Evolutionary conservation across 495 filamentous ascomycete species (phyloP).

Genomic region (Penicillium flavigenum): DNA sequence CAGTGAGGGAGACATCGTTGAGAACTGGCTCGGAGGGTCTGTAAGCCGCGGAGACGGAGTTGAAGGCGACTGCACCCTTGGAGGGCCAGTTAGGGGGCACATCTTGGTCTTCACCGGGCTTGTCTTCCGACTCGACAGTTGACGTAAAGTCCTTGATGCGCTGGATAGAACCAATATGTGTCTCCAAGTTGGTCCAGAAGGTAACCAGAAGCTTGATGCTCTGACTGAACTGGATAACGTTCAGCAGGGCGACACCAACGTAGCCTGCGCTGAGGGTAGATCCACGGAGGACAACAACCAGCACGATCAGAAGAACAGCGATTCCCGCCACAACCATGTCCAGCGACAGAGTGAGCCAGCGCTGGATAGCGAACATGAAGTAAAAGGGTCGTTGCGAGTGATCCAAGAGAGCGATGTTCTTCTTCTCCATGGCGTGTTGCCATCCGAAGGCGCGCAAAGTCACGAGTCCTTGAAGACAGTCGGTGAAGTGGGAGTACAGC

Average conservation of each 20-base stretch:
- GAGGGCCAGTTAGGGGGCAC: constrained; percentile 50
- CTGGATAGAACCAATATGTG: constrained; percentile 55
- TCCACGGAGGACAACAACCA: constrained; percentile 46
- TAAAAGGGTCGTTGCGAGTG: constrained; percentile 59
- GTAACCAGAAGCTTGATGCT: constrained; percentile 51
- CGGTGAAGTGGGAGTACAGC: constrained; percentile 58
- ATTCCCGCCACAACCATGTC: constrained; percentile 50
- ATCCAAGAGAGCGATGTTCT: constrained; percentile 55
- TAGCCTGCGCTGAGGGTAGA: constrained; percentile 45
- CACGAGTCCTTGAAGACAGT: constrained; percentile 48
- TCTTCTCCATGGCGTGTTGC: constrained; percentile 43
- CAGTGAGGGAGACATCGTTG: constrained; percentile 48
- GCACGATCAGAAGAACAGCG: constrained; percentile 47
- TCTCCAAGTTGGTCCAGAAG: constrained; percentile 60
- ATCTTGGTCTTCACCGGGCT: constrained; percentile 38
- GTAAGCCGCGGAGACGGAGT: constrained; percentile 42
- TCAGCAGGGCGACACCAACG: constrained; percentile 58
- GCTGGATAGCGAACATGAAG: constrained; percentile 54
- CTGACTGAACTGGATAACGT: constrained; percentile 56
- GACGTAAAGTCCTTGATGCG: constrained; percentile 58
- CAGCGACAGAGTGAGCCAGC: constrained; percentile 53
- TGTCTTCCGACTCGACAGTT: constrained; percentile 49
- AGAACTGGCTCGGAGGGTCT: constrained; percentile 46
- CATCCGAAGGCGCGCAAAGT: constrained; percentile 61
- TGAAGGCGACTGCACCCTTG: constrained; percentile 53